Conservation (phyloP, 176 grass and related monocot species). For the Paspalum vaginatum region DNA sequence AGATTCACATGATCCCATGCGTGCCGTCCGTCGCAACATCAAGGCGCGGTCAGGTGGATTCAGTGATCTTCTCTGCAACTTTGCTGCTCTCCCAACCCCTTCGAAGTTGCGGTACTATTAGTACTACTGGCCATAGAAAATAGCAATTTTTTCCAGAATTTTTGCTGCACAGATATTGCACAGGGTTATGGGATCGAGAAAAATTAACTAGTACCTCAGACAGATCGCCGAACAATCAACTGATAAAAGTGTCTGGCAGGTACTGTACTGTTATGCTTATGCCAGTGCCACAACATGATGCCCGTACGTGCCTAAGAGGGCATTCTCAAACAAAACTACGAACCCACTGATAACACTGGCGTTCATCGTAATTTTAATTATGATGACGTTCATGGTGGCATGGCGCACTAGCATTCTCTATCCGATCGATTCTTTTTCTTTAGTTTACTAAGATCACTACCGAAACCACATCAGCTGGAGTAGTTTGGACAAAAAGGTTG, state of each 20-base stretch:
- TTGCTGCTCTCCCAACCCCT: background rate
- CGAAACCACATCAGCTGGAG: slow-evolving; percentile 30
- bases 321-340: background rate
- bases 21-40: slow-evolving; percentile 17
- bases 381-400: background rate
- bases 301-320: background rate
- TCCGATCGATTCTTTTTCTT: background rate
- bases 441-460: background rate
- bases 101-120: background rate
- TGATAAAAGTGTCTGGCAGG: background rate
- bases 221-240: background rate
- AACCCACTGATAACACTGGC: background rate
- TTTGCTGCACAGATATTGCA: background rate
- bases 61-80: slow-evolving; percentile 40
- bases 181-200: background rate
- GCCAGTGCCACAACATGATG: background rate
- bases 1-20: slow-evolving; percentile 47
- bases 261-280: no score
- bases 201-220: background rate
- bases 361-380: background rate
- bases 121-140: background rate
- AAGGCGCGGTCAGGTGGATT: slow-evolving; percentile 43
- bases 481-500: slow-evolving; percentile 38
- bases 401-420: background rate
- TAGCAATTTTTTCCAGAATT: background rate